phyloP scores from a whole-genome alignment of 2,329 filamentous ascomycete species.

The Xylaria sp. region DNA sequence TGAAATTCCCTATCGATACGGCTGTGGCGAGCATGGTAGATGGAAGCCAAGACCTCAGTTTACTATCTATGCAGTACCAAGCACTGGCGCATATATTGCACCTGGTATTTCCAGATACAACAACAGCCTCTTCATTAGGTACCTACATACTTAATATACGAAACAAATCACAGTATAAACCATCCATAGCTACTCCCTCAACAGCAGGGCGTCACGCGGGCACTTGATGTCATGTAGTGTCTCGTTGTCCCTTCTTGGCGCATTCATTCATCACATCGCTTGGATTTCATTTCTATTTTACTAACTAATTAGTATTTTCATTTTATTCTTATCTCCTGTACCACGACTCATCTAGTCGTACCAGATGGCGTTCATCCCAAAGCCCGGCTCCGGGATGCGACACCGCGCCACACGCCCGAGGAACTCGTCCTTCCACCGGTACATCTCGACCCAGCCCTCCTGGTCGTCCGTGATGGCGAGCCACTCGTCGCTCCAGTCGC shows the following conservation, averaged over 20 bases:
- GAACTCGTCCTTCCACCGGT: slow-evolving; percentile 85
- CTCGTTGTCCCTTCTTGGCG: neutral
- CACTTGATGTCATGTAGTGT: neutral
- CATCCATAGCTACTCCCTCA: neutral
- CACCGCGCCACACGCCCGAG: slow-evolving; percentile 79
- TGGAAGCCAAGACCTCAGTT: too few species aligned
- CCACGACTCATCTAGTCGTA: slow-evolving; percentile 68
- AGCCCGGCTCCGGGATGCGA: slow-evolving; percentile 85
- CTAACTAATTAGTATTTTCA: too few species aligned
- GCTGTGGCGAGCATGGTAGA: too few species aligned
- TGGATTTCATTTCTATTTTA: neutral
- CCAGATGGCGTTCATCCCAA: slow-evolving; percentile 98
- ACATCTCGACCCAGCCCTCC: slow-evolving; percentile 87
- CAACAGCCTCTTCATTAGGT: neutral
- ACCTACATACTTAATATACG: neutral
- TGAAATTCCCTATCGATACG: slow-evolving; percentile 10
- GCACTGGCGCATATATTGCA: too few species aligned
- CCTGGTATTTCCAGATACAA: too few species aligned
- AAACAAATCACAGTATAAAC: neutral
- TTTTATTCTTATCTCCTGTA: neutral
- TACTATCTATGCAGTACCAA: too few species aligned
- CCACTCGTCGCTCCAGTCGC: slow-evolving; percentile 88
- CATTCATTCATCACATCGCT: neutral
- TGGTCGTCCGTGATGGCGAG: slow-evolving; percentile 90
- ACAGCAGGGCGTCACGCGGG: neutral